These are phyloP conservation scores for Lactarius evosmus DNA, from an alignment of 768 basidiomycete species.

Conservation along the genomic window DNA sequence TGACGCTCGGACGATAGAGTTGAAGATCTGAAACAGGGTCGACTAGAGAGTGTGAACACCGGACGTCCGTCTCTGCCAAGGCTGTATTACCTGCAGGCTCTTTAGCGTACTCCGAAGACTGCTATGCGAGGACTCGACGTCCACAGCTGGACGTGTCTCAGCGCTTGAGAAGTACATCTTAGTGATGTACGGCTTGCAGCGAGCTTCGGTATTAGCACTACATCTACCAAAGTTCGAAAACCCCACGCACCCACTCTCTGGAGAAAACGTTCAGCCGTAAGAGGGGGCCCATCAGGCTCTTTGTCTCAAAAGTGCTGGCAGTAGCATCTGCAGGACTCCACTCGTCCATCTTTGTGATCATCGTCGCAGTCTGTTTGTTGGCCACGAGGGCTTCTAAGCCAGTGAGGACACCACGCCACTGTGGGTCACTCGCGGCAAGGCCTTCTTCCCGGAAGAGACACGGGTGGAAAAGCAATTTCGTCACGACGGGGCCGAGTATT, in stretches of 20 bases:
- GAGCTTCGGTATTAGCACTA: constrained; percentile 16
- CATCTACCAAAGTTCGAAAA: constrained; percentile 2
- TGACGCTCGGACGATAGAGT: constrained; percentile 81
- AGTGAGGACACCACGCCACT: constrained; percentile 83
- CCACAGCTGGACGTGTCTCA: constrained; percentile 65
- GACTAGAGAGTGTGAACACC: constrained; percentile 39
- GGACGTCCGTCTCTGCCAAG: background rate
- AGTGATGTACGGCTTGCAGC: constrained; percentile 64
- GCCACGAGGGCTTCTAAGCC: constrained; percentile 79
- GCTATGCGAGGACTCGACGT: constrained; percentile 78
- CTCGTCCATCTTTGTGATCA: constrained; percentile 71
- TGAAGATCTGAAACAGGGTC: constrained; percentile 84
- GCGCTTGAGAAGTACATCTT: constrained; percentile 83
- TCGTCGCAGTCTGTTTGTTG: constrained; percentile 77
- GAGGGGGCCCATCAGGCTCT: constrained; percentile 79
- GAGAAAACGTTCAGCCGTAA: constrained; percentile 82
- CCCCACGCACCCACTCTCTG: constrained; percentile 73
- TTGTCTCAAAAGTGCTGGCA: constrained; percentile 57
- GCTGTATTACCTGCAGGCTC: constrained; percentile 62
- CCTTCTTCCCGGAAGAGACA: constrained; percentile 66
- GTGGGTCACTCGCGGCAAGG: constrained; percentile 65
- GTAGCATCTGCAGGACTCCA: constrained; percentile 66
- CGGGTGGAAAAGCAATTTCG: constrained; percentile 57
- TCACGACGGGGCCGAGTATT: constrained; percentile 74
- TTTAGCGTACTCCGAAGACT: constrained; percentile 86